Base-by-base conservation (phyloP, 2,329 filamentous ascomycete species). In the Pseudogymnoascus sp. region DNA sequence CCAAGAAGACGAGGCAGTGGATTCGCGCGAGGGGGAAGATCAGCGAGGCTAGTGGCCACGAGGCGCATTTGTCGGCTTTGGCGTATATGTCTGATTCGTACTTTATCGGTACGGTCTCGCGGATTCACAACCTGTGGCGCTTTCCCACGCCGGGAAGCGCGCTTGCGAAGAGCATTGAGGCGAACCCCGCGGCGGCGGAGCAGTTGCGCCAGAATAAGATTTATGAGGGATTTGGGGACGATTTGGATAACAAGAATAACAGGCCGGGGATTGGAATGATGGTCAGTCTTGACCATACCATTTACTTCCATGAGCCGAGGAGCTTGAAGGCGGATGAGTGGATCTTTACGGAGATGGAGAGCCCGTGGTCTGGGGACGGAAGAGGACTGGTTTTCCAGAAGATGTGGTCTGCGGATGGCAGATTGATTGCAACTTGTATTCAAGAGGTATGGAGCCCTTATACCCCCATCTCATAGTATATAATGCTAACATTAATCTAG, bases 41-140 rank as follows among this genome's bases (percentile, higher is more conserved):
- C 69, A 88, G 86, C 41, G 80, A 82, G 1, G 79, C 79, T 3
- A 90, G 90, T 18, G 90, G 91, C 1, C 84, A 87, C 65, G 83
- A 88, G 69, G 90, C 92, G 9, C 92, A 97, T 72, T 79, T 97
- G 36, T 88, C 84, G 37, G 94, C 94, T 7, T 80, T 99, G 64
- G 93, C 93, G 22, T 99, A 97, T 77, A 89, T 97, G 78, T 90
- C 87, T 25, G 93, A 97, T 75, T 89, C 84, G 71, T 94, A 90
- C 77, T 97, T 99, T 75, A 92, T 97, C 73, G 92, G 90, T 38
- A 97, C 92, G 1, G 85, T 97, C 6, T 80, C 87, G 28, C 85
- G 90, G 18, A 86, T 92, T 60, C 92, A 97, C 74, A 82, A 85
- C 61, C 80, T 97, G 36, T 92, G 89, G 82, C 81, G 89, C 12